Conservation (phyloP, 2,329 filamentous ascomycete species). For the Aphanocladium album region DNA sequence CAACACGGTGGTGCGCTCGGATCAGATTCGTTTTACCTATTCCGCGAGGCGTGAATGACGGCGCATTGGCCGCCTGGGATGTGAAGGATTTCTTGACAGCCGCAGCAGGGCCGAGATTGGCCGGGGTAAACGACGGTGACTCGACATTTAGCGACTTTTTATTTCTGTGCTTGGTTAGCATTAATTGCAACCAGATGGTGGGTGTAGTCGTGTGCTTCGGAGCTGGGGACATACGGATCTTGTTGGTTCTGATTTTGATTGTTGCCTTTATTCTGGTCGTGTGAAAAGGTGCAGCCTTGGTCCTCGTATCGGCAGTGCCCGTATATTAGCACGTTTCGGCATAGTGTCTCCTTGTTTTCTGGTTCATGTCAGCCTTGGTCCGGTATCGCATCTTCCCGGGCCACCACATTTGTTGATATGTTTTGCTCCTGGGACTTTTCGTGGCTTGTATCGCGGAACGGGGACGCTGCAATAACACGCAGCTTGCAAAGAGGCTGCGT, state of each 20-base stretch:
- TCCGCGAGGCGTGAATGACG: constrained; percentile 74
- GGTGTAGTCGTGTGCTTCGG: background rate
- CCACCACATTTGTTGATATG: no score
- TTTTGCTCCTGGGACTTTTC: no score
- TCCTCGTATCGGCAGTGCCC: constrained; percentile 90
- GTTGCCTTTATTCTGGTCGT: constrained; percentile 63
- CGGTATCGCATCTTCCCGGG: background rate
- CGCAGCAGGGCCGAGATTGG: constrained; percentile 40
- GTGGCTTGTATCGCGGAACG: no score
- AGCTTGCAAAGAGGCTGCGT: background rate
- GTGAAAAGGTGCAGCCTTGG: constrained; percentile 85
- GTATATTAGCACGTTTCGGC: constrained; percentile 89
- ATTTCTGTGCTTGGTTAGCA: constrained; percentile 42
- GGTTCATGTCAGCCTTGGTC: constrained; percentile 8
- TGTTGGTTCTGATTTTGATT: constrained; percentile 13
- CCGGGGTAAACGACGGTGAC: constrained; percentile 88
- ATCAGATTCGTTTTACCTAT: constrained; percentile 32
- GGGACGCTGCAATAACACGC: background rate
- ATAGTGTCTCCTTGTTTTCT: constrained; percentile 86
- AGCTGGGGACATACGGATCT: constrained; percentile 12
- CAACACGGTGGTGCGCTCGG: background rate
- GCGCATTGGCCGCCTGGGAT: constrained; percentile 83
- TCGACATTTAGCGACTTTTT: constrained; percentile 91
- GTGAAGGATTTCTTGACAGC: constrained; percentile 74
- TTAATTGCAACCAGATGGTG: constrained; percentile 30